A percentile compares a stretch with the other conserved stretches of the same genome.
Evolutionary conservation across 176 grass and related monocot species (phyloP).

Genomic region (Rhynchospora pubera): DNA sequence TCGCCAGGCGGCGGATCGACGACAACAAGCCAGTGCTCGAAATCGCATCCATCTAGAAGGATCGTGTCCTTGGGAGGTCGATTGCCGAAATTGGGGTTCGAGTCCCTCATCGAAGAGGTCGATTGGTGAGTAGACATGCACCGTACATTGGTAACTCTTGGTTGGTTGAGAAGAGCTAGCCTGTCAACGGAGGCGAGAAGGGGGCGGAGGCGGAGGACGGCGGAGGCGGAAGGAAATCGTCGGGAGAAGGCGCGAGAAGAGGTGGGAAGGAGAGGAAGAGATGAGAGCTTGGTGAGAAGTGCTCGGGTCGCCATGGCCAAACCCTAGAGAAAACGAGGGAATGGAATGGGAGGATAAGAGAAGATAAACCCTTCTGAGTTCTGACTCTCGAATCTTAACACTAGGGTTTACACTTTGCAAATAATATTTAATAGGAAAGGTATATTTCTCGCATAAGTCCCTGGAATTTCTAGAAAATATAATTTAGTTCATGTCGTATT

Average conservation of each 20-base stretch:
- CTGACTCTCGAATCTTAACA: no score
- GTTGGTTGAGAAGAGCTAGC: constrained; percentile 6
- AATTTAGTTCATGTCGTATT: neutral
- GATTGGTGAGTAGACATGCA: constrained; percentile 46
- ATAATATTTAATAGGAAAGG: neutral
- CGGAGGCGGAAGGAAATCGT: constrained; percentile 5
- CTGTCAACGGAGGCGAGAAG: constrained; percentile 8
- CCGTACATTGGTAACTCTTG: neutral
- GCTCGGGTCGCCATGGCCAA: constrained; percentile 20
- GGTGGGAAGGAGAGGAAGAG: neutral
- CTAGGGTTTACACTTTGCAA: neutral
- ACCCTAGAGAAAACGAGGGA: neutral
- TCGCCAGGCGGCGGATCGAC: constrained; percentile 63
- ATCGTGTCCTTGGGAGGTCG: constrained; percentile 79
- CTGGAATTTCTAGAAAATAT: neutral
- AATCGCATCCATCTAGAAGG: constrained; percentile 74
- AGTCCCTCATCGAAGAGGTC: constrained; percentile 56
- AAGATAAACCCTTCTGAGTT: constrained; percentile 6
- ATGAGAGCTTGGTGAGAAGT: constrained; percentile 15
- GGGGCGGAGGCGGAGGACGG: constrained; percentile 6
- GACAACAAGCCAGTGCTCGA: constrained; percentile 89
- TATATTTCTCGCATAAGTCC: neutral
- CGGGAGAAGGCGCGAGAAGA: neutral
- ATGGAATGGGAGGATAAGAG: neutral
- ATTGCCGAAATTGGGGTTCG: constrained; percentile 71